phyloP scores from a whole-genome alignment of 176 grass and related monocot genomes.

The Avena insularis region DNA sequence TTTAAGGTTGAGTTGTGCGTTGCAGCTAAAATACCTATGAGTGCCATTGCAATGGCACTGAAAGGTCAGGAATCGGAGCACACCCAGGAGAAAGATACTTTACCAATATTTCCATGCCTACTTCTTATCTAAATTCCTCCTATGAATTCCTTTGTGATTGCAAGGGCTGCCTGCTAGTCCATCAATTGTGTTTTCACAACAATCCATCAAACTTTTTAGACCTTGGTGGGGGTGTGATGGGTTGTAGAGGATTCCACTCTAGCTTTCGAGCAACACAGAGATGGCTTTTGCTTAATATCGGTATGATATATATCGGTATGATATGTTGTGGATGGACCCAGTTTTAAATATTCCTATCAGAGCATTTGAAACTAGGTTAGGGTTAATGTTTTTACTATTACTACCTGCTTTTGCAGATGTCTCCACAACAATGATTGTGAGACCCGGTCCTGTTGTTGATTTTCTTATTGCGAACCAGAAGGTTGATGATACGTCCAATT shows the following conservation, averaged over 20 bases:
- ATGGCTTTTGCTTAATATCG: conserved; percentile 77
- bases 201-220: conserved; percentile 76
- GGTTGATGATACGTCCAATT: conserved; percentile 37
- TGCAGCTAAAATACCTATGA: conserved; percentile 79
- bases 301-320: conserved; percentile 68
- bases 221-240: conserved; percentile 78
- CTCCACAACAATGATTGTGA: conserved; percentile 92
- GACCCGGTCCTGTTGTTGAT: conserved; percentile 74
- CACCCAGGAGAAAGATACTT: conserved; percentile 49
- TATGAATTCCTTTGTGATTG: conserved; percentile 11
- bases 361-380: background rate
- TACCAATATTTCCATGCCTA: too few species aligned
- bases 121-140: too few species aligned
- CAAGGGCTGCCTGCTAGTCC: conserved; percentile 84
- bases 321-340: background rate
- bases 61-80: conserved; percentile 75
- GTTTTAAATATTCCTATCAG: background rate
- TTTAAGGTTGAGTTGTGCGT: conserved; percentile 75
- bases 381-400: background rate
- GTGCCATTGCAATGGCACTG: conserved; percentile 68
- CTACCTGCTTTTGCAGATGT: conserved; percentile 60
- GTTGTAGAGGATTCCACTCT: conserved; percentile 82
- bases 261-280: conserved; percentile 84
- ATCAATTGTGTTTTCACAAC: conserved; percentile 83
- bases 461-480: conserved; percentile 78